A percentile compares a stretch with the other conserved stretches of the same genome.
Evolutionary conservation across 2,329 filamentous ascomycete species (phyloP).

Genomic region (Nannizziopsis arthrosporioides): DNA sequence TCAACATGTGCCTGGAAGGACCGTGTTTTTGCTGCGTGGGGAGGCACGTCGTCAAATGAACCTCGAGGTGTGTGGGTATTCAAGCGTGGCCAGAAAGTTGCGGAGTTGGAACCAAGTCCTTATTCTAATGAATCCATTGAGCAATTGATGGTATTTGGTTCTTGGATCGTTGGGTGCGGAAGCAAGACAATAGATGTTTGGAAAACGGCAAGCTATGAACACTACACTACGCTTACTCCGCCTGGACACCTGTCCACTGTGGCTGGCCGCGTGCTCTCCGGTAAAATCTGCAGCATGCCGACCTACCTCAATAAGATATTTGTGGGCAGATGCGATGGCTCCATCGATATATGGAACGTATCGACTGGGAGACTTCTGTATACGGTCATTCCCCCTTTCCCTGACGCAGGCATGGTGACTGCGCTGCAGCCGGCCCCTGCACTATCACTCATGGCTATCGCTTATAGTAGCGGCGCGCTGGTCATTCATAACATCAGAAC

Average conservation of each 20-base stretch:
- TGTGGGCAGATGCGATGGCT: constrained; percentile 73
- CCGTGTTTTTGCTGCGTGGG: constrained; percentile 81
- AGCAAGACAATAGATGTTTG: constrained; percentile 72
- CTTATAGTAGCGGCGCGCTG: constrained; percentile 68
- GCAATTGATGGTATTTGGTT: constrained; percentile 71
- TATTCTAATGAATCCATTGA: constrained; percentile 55
- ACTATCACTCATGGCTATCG: constrained; percentile 74
- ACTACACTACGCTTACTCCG: constrained; percentile 70
- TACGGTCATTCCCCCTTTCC: constrained; percentile 65
- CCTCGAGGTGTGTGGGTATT: constrained; percentile 73
- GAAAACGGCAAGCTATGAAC: constrained; percentile 70
- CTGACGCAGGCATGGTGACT: constrained; percentile 68
- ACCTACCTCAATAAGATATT: constrained; percentile 96
- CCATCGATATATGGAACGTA: constrained; percentile 94
- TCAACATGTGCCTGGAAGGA: constrained; percentile 82
- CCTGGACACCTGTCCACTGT: constrained; percentile 46
- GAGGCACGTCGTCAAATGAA: constrained; percentile 44
- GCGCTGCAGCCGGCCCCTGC: constrained; percentile 75
- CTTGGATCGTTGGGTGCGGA: constrained; percentile 78
- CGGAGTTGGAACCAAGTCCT: constrained; percentile 56
- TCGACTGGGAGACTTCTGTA: constrained; percentile 85
- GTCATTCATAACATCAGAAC: constrained; percentile 70
- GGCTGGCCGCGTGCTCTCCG: constrained; percentile 58
- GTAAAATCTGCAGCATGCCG: constrained; percentile 74
- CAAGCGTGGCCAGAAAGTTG: constrained; percentile 76